Evolutionary conservation across 1,284 basidiomycete genomes (phyloP).

Genomic region (Ceratobasidium sp.): DNA sequence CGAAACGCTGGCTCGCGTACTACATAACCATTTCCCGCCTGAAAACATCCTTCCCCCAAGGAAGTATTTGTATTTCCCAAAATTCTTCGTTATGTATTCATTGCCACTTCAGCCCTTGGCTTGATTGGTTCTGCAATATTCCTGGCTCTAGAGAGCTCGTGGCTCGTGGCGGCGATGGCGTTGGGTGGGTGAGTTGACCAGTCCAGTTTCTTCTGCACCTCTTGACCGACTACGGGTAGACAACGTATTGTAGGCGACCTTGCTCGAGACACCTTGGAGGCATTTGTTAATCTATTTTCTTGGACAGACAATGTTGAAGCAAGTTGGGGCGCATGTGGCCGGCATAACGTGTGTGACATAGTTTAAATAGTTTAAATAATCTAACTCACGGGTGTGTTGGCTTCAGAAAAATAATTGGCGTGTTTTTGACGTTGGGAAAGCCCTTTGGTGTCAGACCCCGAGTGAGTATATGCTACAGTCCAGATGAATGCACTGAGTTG

Average conservation of each 20-base stretch:
- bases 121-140: background rate
- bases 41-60: no score
- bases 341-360: background rate
- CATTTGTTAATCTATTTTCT: background rate
- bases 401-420: background rate
- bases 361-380: no score
- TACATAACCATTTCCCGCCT: no score
- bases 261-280: no score
- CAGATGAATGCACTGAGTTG: background rate
- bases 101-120: no score
- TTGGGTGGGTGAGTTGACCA: background rate
- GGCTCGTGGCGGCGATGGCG: background rate
- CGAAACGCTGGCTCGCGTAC: no score
- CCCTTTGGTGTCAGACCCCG: slow-evolving; percentile 6
- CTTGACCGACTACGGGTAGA: background rate
- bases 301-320: background rate
- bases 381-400: background rate
- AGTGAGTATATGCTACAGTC: slow-evolving; percentile 1
- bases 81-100: no score
- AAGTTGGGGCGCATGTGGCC: background rate
- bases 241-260: slow-evolving; percentile 3
- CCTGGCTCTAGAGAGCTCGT: background rate
- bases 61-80: no score
- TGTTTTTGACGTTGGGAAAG: slow-evolving; percentile 9
- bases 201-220: background rate